Conservation (phyloP, 441 rosid genomes). For the Populus hybrid region DNA sequence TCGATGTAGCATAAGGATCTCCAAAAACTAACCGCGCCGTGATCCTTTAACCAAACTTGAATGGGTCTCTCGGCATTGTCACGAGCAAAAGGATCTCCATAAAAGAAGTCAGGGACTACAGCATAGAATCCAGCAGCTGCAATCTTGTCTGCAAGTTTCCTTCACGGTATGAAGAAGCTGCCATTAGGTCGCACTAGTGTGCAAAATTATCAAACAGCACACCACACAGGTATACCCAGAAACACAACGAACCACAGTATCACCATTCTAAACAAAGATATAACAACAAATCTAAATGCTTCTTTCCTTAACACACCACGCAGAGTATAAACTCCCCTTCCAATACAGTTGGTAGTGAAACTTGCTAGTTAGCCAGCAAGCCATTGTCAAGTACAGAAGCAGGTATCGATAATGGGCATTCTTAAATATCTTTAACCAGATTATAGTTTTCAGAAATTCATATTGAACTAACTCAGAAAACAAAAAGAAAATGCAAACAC, state of each 20-base stretch:
- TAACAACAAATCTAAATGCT: background rate
- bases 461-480: background rate
- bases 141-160: slow-evolving; percentile 63
- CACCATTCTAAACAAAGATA: background rate
- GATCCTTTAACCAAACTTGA: slow-evolving; percentile 50
- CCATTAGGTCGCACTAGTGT: background rate
- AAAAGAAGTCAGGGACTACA: slow-evolving; percentile 65
- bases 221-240: background rate
- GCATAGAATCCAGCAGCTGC: slow-evolving; percentile 68
- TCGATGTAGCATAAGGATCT: background rate
- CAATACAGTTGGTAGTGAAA: background rate
- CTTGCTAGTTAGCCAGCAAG: background rate
- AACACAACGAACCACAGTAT: background rate
- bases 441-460: background rate
- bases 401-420: background rate
- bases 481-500: background rate
- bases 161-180: slow-evolving; percentile 5
- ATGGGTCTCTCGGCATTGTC: slow-evolving; percentile 31
- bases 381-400: background rate
- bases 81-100: slow-evolving; percentile 54
- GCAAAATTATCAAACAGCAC: background rate
- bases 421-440: background rate
- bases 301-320: background rate
- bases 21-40: slow-evolving; percentile 42
- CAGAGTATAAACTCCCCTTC: background rate